These are phyloP conservation scores for Dictyostelium intermedium DNA, from an alignment of 78 protist species.

Conservation along the genomic window DNA sequence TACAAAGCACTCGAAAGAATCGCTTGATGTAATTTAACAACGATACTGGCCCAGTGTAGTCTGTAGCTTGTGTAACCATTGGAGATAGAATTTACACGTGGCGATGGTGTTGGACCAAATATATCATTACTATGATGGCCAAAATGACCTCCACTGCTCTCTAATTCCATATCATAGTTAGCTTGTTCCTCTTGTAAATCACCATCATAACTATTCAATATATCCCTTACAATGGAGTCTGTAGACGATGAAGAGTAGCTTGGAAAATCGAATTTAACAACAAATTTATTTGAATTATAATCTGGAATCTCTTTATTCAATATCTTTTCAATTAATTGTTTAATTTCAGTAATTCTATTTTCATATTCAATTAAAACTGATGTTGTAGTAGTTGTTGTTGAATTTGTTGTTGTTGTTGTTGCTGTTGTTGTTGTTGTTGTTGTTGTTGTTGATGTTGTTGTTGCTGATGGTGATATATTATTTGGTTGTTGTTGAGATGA, in stretches of 20 bases:
- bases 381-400: background rate
- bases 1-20: background rate
- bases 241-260: too few relatives aligned
- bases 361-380: slow-evolving; percentile 3
- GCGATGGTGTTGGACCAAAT: background rate
- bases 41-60: slow-evolving; percentile 2
- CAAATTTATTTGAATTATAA: background rate
- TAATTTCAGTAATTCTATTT: background rate
- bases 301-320: background rate
- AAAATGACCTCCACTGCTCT: background rate
- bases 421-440: background rate
- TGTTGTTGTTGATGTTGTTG: background rate
- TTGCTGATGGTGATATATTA: background rate
- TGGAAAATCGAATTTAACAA: background rate
- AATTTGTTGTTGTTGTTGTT: background rate
- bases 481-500: background rate
- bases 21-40: slow-evolving; percentile 14
- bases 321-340: slow-evolving; percentile 1
- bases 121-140: background rate
- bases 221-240: background rate
- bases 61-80: background rate
- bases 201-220: background rate
- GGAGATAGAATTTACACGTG: too few relatives aligned
- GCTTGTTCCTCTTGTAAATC: background rate
- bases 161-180: background rate